These are phyloP conservation scores for Clavispora asparagi DNA, from an alignment of 805 yeast genomes.

Conservation along the genomic window DNA sequence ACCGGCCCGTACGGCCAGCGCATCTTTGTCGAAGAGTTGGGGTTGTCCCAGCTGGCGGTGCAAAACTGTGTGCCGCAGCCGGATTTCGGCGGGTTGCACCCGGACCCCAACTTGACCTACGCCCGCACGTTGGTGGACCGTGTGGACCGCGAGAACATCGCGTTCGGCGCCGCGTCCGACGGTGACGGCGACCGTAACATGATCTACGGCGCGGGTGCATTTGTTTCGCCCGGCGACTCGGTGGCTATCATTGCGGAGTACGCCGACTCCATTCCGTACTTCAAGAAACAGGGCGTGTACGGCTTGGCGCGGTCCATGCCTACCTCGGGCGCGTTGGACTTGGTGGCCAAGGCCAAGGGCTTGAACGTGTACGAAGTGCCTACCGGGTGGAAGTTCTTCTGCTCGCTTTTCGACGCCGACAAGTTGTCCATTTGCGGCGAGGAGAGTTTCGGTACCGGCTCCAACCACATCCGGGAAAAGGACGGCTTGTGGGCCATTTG, in stretches of 20 bases:
- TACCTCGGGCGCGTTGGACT: slow-evolving; percentile 88
- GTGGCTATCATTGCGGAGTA: slow-evolving; percentile 97
- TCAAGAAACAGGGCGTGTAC: slow-evolving; percentile 74
- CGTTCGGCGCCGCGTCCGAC: slow-evolving; percentile 98
- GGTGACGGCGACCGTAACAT: slow-evolving; percentile 99
- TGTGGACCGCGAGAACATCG: slow-evolving; percentile 77
- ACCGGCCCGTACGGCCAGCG: slow-evolving; percentile 94
- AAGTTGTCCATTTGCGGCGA: slow-evolving; percentile 96
- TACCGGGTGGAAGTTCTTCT: slow-evolving; percentile 98
- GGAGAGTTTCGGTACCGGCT: slow-evolving; percentile 97
- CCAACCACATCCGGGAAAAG: slow-evolving; percentile 94
- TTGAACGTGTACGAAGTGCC: slow-evolving; percentile 89
- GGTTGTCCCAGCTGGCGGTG: slow-evolving; percentile 60
- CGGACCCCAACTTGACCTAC: slow-evolving; percentile 95
- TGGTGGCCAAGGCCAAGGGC: slow-evolving; percentile 77
- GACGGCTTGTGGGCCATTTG: slow-evolving; percentile 97
- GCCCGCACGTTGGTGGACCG: slow-evolving; percentile 80
- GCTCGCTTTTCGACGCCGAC: slow-evolving; percentile 89
- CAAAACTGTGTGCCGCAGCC: slow-evolving; percentile 79
- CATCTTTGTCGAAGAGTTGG: slow-evolving; percentile 80
- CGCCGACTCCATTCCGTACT: slow-evolving; percentile 86
- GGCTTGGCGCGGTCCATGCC: slow-evolving; percentile 99
- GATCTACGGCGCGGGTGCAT: slow-evolving; percentile 93
- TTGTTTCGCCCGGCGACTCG: slow-evolving; percentile 97
- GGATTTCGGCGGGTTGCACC: slow-evolving; percentile 96